Evolutionary conservation across 192 early-diverging fungal species (phyloP), one percentile per base, ranked within the genome.

Genomic region (Mortierella alpina): DNA sequence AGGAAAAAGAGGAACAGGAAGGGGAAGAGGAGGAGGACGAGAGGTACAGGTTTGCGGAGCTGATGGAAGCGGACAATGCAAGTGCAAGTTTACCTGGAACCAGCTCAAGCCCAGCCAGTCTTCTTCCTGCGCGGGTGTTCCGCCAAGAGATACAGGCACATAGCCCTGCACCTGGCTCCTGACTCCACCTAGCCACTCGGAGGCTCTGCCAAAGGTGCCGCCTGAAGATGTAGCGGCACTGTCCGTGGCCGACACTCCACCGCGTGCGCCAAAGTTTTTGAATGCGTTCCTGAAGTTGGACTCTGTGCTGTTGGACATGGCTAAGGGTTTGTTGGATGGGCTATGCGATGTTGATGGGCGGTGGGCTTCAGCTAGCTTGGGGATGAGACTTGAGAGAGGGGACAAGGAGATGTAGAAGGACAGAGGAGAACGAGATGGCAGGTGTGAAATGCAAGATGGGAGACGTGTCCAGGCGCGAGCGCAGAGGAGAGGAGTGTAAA

Each of bases 261-360:
- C 68, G 11, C 70, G 68, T 22, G 76, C 66, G 8, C 84, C 84
- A 51, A 85, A 88, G 61, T 83, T 84, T 55, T 84, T 82, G 58
- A 85, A 80, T 18, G 84, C 82, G 60, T 86, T 83, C 47, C 85
- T 68, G 63, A 86, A 88, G 44, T 79, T 82, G 59, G 70, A 84
- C 67, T 88, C 86, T 62, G 84, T 70, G 56, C 39, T 82, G 66
- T 42, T 82, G 22, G 85, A 80, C 85, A 86, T 86, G 53, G 52
- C 7, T 63, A 44, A 5, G 20, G 48, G 17, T 48, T 22, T 20
- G 1, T 48, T 63, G n/a, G 18, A 39, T 60, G 59, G 59, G 31
- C 31, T 31, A 31, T 31, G 31, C 31, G 31, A 31, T 31, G 31
- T 31, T 2, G 31, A 31, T 31, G 31, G 31, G 31, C 31, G 31